Evolutionary conservation across 177 flowering plant genomes (phyloP), one percentile per base, ranked within the genome.

Genomic region (Vitis hybrid): DNA sequence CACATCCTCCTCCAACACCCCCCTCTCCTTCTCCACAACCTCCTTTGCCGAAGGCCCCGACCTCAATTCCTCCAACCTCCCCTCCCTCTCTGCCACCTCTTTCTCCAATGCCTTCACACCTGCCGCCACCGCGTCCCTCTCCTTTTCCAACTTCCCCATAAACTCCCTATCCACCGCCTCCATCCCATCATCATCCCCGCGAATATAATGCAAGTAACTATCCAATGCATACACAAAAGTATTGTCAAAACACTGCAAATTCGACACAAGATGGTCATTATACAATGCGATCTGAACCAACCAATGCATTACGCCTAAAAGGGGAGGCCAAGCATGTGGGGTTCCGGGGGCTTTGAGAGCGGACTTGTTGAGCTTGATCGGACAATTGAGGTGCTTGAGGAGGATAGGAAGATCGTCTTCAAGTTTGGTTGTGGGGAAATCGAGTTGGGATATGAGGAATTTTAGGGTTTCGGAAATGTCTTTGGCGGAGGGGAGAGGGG

Each of bases 231-330:
- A 87, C 10, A 11, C 58, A 3, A 83, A 68, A 24, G 64, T 32
- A 69, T 87, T 79, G 13, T 67, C 17, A 7, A 70, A 11, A 2
- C 71, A 14, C 10, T 24, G 3, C 6, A 63, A 15, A 20, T 67
- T 53, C 41, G 57, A n/a, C 20, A 35, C 24, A 9, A 75, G 50
- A 24, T 74, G 76, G 18, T 91, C 91, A 17, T 70, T 71, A 64
- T 79, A 93, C 49, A 69, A 74, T 2, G 82, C 82, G 49, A 87
- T 56, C 79, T 93, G 94, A 14, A 94, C 94, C n/a, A 91, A 79
- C 99, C 99, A 96, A 74, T 90, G 93, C 9, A 96, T 80, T 11
- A 84, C 73, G 1, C 87, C 92, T 3, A 92, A 82, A n/a, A 88
- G 64, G 9, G 79, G 55, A 9, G 98, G 94, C 93, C 97, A 93